These are phyloP conservation scores for Saksenaea oblongispora DNA, from an alignment of 371 early-diverging fungal species.

Conservation along the genomic window DNA sequence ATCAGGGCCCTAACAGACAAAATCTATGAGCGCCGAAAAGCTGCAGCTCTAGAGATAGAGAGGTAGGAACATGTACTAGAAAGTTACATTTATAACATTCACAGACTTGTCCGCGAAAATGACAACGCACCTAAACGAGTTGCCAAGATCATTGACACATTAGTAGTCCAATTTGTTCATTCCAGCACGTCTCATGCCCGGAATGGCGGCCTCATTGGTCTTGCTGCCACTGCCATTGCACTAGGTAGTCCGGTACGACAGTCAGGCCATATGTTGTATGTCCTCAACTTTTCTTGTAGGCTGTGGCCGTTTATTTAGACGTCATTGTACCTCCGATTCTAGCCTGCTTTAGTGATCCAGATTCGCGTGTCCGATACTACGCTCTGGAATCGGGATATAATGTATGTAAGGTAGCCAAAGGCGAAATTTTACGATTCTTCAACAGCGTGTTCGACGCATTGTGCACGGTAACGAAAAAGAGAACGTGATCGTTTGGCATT, in stretches of 20 bases:
- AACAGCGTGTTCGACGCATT: slow-evolving; percentile 93
- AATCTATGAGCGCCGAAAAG: slow-evolving; percentile 88
- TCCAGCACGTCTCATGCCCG: slow-evolving; percentile 78
- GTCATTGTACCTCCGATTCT: slow-evolving; percentile 89
- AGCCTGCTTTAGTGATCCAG: slow-evolving; percentile 85
- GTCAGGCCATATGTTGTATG: not conserved
- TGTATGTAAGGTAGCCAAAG: slow-evolving; percentile 90
- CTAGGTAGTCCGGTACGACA: slow-evolving; percentile 65
- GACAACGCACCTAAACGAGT: slow-evolving; percentile 58
- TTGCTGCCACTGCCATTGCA: slow-evolving; percentile 88
- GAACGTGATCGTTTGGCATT: no score
- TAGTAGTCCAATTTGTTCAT: slow-evolving; percentile 83
- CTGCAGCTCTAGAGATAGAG: slow-evolving; percentile 88
- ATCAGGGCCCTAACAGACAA: slow-evolving; percentile 77
- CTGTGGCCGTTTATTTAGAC: slow-evolving; percentile 67
- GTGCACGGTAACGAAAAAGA: slow-evolving; percentile 69
- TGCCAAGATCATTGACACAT: slow-evolving; percentile 63
- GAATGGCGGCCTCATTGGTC: slow-evolving; percentile 90
- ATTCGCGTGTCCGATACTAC: slow-evolving; percentile 90
- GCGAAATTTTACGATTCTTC: slow-evolving; percentile 81
- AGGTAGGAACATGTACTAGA: slow-evolving; percentile 39
- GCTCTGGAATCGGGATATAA: slow-evolving; percentile 96
- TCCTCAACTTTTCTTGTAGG: slow-evolving; percentile 27
- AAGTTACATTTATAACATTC: not conserved
- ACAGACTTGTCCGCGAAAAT: slow-evolving; percentile 73